phyloP scores from a whole-genome alignment of 768 basidiomycete genomes.

The Phlebiopsis gigantea region DNA sequence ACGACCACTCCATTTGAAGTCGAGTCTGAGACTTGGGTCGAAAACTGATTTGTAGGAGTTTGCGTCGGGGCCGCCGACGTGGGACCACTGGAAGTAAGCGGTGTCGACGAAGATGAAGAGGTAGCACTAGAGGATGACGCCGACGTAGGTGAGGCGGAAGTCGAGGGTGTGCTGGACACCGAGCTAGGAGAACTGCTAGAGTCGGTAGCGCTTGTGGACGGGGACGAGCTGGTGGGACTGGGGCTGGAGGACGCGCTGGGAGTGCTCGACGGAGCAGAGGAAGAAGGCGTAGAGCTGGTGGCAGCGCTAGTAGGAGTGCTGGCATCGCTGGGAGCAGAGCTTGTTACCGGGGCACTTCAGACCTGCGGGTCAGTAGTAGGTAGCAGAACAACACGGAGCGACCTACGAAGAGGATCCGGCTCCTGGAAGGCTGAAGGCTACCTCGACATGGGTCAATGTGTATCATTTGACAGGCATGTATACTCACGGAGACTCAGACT shows the following conservation, averaged over 20 bases:
- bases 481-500: too few species aligned
- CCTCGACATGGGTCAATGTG: too few species aligned
- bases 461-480: too few species aligned
- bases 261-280: background rate
- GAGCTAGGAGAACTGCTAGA: background rate
- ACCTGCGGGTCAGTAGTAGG: background rate
- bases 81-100: background rate
- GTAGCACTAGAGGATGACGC: background rate
- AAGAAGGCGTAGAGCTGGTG: background rate
- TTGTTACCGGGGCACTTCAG: background rate
- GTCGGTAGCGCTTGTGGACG: background rate
- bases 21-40: background rate
- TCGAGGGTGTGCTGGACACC: slow-evolving; percentile 1
- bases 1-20: background rate
- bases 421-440: too few species aligned
- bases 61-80: background rate
- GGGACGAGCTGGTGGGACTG: background rate
- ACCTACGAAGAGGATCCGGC: background rate
- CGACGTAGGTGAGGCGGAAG: background rate
- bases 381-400: background rate
- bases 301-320: background rate
- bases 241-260: background rate
- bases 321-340: background rate
- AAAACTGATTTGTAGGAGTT: background rate
- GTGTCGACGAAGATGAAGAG: slow-evolving; percentile 10